Base-by-base conservation (phyloP, 2,329 filamentous ascomycete species). In the Phialophora macrospora region DNA sequence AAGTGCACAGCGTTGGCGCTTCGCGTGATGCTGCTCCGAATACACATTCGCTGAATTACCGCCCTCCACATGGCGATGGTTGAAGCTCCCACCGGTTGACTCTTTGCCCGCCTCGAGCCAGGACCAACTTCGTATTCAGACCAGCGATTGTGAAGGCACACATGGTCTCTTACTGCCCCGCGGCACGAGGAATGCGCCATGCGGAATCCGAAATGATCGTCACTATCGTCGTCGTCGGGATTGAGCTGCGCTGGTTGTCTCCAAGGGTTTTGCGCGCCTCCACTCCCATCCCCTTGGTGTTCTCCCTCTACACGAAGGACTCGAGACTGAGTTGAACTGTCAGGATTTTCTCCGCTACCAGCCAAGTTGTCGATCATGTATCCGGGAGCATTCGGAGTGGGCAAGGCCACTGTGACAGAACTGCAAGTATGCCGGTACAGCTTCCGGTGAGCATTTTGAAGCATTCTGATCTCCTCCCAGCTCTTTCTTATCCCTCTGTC, bases 131-230 rank as follows among this genome's bases (percentile, higher is more conserved):
- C 34, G 6, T 17, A 5, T 41, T 14, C 34, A 2, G 34, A 17
- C 14, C 34, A 17, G 34, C 34, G 14, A 7, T 26, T 51, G 24
- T 22, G 48, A 51, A 51, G 34, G 17, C 48, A 51, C 9, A 5
- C 48, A 24, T 20, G 8, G 48, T 11, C 24, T n/a, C n/a, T 7
- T 17, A 49, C 12, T 49, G 8, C n/a, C 22, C 7, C 46, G 46
- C 2, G 9, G 32, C 32, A 2, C 34, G 34, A 12, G 8, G 2
- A 49, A 49, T 49, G 46, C 20, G 20, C 20, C 46, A 20, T 49
- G 20, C 22, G n/a, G 46, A 49, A 49, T 22, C 20, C 46, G 46
- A 49, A 49, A 49, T 49, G 46, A 14, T 49, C 46, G 7, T 49
- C 46, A 24, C 14, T 48, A n/a, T 48, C n/a, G 46, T 48, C n/a